These are phyloP conservation scores for Lactuca sativa DNA, from an alignment of 129 eudicot genomes.

Conservation along the genomic window DNA sequence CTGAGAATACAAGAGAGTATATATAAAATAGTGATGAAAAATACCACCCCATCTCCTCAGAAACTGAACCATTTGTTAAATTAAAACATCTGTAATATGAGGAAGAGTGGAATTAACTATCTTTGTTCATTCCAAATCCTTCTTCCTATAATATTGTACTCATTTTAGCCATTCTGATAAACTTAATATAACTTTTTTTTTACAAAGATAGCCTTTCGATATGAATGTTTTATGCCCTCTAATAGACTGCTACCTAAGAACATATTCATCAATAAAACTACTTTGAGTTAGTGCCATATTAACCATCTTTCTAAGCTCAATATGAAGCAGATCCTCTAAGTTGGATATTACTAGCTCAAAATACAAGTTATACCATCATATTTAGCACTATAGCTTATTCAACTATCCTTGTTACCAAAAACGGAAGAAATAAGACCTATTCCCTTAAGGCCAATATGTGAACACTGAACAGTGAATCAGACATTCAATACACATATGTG, in stretches of 20 bases:
- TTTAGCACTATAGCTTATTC: neutral
- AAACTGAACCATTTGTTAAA: neutral
- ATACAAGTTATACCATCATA: conserved; percentile 18
- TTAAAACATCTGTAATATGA: neutral
- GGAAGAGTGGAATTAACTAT: neutral
- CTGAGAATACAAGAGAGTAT: conserved; percentile 42
- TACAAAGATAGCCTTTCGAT: neutral
- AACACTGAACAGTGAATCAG: conserved; percentile 14
- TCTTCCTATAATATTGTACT: conserved; percentile 10
- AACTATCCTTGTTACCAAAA: conserved; percentile 4
- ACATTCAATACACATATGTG: neutral
- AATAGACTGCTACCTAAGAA: neutral
- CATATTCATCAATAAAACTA: neutral
- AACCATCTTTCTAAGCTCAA: conserved; percentile 19
- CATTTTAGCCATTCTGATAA: conserved; percentile 14
- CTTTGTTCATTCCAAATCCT: conserved; percentile 9
- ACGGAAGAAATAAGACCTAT: conserved; percentile 6
- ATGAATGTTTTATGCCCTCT: neutral
- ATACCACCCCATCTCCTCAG: conserved; percentile 5
- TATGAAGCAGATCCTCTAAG: neutral
- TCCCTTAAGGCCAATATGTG: neutral
- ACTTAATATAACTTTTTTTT: neutral
- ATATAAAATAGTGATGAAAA: conserved; percentile 2
- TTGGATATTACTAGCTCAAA: conserved; percentile 10
- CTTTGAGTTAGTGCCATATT: neutral